Evolutionary conservation across 345 rosid species (phyloP).

Genomic region (Gossypium rotundifolium): DNA sequence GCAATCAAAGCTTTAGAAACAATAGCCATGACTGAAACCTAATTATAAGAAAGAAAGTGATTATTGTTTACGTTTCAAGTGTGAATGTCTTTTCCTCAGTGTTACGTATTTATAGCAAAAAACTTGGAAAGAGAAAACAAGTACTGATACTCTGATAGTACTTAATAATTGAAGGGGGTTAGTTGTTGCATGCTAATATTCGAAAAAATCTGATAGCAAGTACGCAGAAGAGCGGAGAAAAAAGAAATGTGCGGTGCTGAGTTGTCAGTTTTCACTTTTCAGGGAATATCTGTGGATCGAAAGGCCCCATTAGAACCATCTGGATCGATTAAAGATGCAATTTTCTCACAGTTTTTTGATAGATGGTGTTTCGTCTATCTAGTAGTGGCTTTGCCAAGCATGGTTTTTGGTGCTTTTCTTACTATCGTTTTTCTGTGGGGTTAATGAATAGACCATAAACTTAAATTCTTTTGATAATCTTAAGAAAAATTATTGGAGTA

Average conservation of each 20-base stretch:
- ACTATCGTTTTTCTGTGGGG: constrained; percentile 1
- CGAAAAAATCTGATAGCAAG: background rate
- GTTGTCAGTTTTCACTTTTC: constrained; percentile 14
- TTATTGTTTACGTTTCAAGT: background rate
- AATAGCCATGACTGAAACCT: constrained; percentile 30
- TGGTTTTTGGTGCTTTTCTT: background rate
- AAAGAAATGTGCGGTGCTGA: background rate
- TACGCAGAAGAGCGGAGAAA: background rate
- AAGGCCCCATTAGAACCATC: background rate
- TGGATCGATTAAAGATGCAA: background rate
- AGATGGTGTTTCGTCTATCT: background rate
- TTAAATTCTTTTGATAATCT: background rate
- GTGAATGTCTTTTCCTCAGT: background rate
- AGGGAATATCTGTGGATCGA: constrained; percentile 12
- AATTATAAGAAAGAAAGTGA: background rate
- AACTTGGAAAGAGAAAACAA: background rate
- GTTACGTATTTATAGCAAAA: background rate
- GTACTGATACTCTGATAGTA: too few species aligned
- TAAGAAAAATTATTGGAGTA: background rate
- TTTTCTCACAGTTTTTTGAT: background rate
- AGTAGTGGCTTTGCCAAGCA: background rate
- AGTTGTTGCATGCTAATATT: background rate
- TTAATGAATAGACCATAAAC: background rate
- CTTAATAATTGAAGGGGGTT: background rate
- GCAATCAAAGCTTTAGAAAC: constrained; percentile 33